These are phyloP conservation scores for Phoenix roebelenii DNA, from an alignment of 176 grass and related monocot genomes.

Conservation along the genomic window DNA sequence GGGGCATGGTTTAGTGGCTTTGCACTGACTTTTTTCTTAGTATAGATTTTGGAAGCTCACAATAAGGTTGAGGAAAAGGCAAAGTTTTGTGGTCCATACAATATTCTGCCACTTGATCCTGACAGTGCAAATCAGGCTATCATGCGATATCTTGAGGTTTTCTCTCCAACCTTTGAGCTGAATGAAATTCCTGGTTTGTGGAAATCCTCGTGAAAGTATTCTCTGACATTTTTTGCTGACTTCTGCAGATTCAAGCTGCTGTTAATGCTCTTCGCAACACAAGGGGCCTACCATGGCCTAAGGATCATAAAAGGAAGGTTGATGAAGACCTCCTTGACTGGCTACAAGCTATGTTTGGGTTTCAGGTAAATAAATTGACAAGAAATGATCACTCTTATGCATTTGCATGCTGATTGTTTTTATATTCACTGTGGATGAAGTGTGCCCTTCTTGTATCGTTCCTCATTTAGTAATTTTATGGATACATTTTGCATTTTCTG, in stretches of 20 bases:
- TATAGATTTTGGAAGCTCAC: constrained; percentile 69
- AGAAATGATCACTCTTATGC: constrained; percentile 3
- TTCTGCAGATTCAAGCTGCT: constrained; percentile 80
- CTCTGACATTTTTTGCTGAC: constrained; percentile 19
- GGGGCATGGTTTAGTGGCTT: too few species aligned
- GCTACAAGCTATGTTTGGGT: constrained; percentile 98
- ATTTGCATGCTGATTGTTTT: constrained; percentile 9
- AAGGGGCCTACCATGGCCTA: constrained; percentile 76
- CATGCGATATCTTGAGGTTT: constrained; percentile 86
- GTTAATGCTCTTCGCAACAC: constrained; percentile 70
- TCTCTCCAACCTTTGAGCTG: not conserved
- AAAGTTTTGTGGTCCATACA: constrained; percentile 75
- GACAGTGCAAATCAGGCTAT: constrained; percentile 84
- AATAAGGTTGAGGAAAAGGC: constrained; percentile 83
- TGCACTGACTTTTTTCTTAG: too few species aligned
- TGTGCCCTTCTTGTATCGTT: constrained; percentile 5
- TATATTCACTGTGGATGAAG: constrained; percentile 5
- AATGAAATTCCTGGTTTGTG: too few species aligned
- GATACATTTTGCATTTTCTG: constrained; percentile 10
- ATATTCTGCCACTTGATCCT: constrained; percentile 95
- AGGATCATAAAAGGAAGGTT: constrained; percentile 67
- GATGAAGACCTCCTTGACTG: constrained; percentile 91
- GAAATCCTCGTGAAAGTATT: too few species aligned
- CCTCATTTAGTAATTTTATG: not conserved
- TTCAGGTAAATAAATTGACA: constrained; percentile 61